Evolutionary conservation across 1,284 basidiomycete genomes (phyloP), one percentile per base, ranked within the genome.

Genomic region (Takashimella koratensis): DNA sequence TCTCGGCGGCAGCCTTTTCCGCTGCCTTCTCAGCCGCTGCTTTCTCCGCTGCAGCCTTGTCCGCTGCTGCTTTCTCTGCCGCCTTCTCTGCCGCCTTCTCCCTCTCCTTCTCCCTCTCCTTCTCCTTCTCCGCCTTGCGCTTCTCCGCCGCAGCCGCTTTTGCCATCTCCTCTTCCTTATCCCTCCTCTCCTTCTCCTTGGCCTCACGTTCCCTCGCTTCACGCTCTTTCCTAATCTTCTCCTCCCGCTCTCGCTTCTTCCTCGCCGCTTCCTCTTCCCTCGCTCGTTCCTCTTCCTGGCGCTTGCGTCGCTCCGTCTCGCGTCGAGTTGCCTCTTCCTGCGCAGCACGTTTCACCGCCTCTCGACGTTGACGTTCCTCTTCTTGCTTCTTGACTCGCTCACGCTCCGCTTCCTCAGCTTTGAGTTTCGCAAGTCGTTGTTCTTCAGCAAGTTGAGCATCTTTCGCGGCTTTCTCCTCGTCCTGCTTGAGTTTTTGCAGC

Each of bases 401-500:
- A 50, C 84, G 83, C 59, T 86, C 85, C 26, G 79, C 77, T 22
- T 84, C 85, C 41, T 79, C 80, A 54, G 83, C 83, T 70, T 82
- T 83, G 24, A 84, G 85, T 70, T 84, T 86, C 48, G 77, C 73
- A 21, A 84, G 85, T 42, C 83, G 83, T 67, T 91, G 87, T 72
- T 92, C 87, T 20, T 86, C 87, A 42, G 87, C 86, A 71, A 86
- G 83, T 70, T 89, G 88, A 21, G 87, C 88, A 45, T 88, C 88
- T 63, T 84, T 84, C 22, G 82, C 82, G 12, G 88, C 87, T 51
- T 83, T 83, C 74, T 92, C 91, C 68, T 91, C 90, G 66, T 97
- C 95, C 71, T 94, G 95, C 50, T 88, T 88, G 64, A 84, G 81
- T 77, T 94, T 95, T 78, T 94, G 90, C 73, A 84, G 84, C 77